Percentiles rank a stretch among this genome's conserved stretches.
phyloP scores from a whole-genome alignment of 148 eudicot species.

The Salicornia ramosissima region DNA sequence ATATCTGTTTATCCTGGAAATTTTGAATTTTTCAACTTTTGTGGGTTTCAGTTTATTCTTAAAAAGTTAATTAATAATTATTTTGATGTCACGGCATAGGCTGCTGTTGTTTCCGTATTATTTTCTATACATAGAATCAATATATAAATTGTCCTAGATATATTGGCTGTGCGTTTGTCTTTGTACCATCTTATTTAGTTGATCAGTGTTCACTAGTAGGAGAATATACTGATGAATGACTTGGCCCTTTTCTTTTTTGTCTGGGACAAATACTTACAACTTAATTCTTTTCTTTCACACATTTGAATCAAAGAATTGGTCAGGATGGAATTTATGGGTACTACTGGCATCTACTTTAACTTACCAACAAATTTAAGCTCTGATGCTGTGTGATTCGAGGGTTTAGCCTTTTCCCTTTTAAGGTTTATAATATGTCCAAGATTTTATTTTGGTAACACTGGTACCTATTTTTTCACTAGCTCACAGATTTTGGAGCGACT shows the following conservation, averaged over 20 bases:
- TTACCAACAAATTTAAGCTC: not conserved
- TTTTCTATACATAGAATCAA: not conserved
- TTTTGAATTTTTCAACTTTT: not conserved
- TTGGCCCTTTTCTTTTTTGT: not conserved
- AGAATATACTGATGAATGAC: conserved; percentile 1
- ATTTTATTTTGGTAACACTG: conserved; percentile 9
- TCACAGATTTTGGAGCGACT: conserved; percentile 41
- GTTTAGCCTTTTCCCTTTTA: not conserved
- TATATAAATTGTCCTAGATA: not conserved
- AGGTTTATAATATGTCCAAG: conserved; percentile 1
- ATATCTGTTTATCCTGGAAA: not conserved
- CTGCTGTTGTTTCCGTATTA: not conserved
- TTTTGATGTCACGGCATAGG: not conserved
- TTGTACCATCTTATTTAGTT: not conserved
- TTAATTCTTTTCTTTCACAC: not conserved
- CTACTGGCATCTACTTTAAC: not conserved
- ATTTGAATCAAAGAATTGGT: not conserved
- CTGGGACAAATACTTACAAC: not conserved
- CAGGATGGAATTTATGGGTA: not conserved
- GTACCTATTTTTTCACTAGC: conserved; percentile 37
- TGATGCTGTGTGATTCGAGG: not conserved
- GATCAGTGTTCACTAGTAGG: not conserved
- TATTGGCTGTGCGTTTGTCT: not conserved
- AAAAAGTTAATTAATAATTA: not conserved
- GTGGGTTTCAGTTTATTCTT: not conserved